Conservation (phyloP, 1,139 yeast genomes). For the Suzukiozyma palmioleophila region DNA sequence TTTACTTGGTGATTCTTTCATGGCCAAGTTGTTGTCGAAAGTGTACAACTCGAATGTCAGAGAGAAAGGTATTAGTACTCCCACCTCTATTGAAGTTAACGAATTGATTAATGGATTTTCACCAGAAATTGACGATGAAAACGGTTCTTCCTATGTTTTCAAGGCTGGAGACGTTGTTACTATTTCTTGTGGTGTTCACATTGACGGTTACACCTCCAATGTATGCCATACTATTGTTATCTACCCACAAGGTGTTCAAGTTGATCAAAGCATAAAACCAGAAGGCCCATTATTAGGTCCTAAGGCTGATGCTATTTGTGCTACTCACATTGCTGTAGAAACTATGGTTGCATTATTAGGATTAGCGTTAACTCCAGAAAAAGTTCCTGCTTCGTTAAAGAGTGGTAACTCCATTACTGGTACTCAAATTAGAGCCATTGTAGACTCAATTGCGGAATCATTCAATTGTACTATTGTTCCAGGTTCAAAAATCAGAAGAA, state of each 20-base stretch:
- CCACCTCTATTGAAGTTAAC: slow-evolving; percentile 84
- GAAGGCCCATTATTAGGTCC: slow-evolving; percentile 77
- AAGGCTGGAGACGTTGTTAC: slow-evolving; percentile 82
- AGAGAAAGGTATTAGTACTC: slow-evolving; percentile 87
- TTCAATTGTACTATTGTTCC: slow-evolving; percentile 86
- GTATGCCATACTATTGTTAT: slow-evolving; percentile 84
- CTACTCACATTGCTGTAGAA: slow-evolving; percentile 84
- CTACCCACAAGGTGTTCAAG: slow-evolving; percentile 54
- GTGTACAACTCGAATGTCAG: slow-evolving; percentile 54
- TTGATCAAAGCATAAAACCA: slow-evolving; percentile 37
- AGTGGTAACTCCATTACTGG: slow-evolving; percentile 52
- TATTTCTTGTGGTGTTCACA: slow-evolving; percentile 79
- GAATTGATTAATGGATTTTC: slow-evolving; percentile 75
- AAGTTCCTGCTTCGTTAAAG: slow-evolving; percentile 48
- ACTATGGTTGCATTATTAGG: slow-evolving; percentile 74
- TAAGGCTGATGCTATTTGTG: slow-evolving; percentile 86
- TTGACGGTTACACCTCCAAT: slow-evolving; percentile 91
- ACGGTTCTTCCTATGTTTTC: slow-evolving; percentile 39
- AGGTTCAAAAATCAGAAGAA: slow-evolving; percentile 85
- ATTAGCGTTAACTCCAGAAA: slow-evolving; percentile 69
- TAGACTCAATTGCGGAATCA: slow-evolving; percentile 74
- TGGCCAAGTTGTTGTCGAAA: slow-evolving; percentile 50
- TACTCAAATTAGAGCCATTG: slow-evolving; percentile 61
- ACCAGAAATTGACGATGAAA: slow-evolving; percentile 75
- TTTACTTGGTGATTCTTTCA: slow-evolving; percentile 72